Base-by-base conservation (phyloP, 2,329 filamentous ascomycete genomes). In the Fusarium abutilonis region DNA sequence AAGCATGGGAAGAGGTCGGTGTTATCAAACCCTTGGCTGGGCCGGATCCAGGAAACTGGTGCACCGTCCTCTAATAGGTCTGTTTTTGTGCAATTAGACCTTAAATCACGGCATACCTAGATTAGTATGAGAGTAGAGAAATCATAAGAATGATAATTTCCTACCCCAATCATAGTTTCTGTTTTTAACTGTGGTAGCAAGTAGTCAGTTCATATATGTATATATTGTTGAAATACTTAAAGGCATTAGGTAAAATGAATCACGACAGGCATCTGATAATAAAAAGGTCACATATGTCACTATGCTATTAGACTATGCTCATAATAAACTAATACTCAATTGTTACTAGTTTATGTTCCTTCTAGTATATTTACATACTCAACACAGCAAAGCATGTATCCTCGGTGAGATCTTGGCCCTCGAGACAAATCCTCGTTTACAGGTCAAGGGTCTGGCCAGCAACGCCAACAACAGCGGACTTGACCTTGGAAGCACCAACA, bases 1-100 rank as follows among this genome's bases (percentile, higher is more conserved):
- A 79, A 49, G 80, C 81, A 7, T 84, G 80, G 82, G 74, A 70
- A 36, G 75, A 79, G 19, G 82, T 83, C 15, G 81, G 81, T 7
- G 80, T 83, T 23, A 56, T 56, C 52, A 64, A 44, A 49, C n/a
- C 69, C 68, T 56, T 38, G 52, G 15, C 42, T 26, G 23, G 23
- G 8, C 6, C 57, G 8, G 23, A 14, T 7, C 26, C 50, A 15
- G 43, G 43, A 36, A 28, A 17, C 19, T 59, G 46, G 54, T 70
- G 69, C 42, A 62, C 41, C 34, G 29, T 68, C 19, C 38, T 65
- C 14, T 70, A 23, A 68, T 10, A 15, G 9, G 9, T 35, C 23
- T 26, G 23, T 26, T 9, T 10, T 29, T 29, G 9, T 29, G 11
- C 11, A 10, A 29, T 10, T 29, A 26, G 32, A 38, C 21, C 10